phyloP scores from a whole-genome alignment of 1,284 basidiomycete genomes.

The Heterobasidion irregulare region DNA sequence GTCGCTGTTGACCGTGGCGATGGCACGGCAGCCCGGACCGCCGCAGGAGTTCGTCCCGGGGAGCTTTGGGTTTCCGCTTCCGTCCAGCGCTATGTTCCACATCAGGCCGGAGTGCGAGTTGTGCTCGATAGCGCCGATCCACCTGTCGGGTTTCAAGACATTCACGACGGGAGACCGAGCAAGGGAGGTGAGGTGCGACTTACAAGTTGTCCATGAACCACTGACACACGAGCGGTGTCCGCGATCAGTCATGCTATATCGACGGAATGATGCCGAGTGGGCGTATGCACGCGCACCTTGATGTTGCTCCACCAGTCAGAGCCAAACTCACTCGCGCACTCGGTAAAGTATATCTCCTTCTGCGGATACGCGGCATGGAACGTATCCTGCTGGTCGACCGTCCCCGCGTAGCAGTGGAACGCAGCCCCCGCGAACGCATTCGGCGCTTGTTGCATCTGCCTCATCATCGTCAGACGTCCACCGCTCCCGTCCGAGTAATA shows the following conservation, averaged over 20 bases:
- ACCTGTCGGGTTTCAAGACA: conserved; percentile 16
- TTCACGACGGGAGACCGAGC: neutral
- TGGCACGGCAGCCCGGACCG: conserved; percentile 50
- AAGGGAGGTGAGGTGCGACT: conserved; percentile 10
- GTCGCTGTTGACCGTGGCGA: conserved; percentile 57
- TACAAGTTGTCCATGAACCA: conserved; percentile 73
- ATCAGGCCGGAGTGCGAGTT: conserved; percentile 48
- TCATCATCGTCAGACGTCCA: neutral
- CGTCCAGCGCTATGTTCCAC: conserved; percentile 67
- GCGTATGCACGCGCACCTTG: conserved; percentile 37
- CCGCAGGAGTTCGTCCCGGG: conserved; percentile 58
- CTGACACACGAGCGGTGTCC: conserved; percentile 23
- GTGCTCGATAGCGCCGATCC: conserved; percentile 36
- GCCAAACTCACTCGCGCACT: conserved; percentile 39
- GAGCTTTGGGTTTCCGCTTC: conserved; percentile 50
- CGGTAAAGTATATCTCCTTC: conserved; percentile 45
- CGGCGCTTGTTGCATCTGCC: conserved; percentile 33
- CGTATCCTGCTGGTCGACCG: conserved; percentile 27
- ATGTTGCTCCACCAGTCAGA: conserved; percentile 77
- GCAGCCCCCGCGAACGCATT: conserved; percentile 37
- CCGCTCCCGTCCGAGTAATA: neutral
- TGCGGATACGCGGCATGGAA: conserved; percentile 36
- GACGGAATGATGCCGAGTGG: neutral
- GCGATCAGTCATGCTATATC: neutral
- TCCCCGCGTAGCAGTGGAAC: conserved; percentile 44